Percentiles rank a stretch among this genome's conserved stretches.
Evolutionary conservation across 2,329 filamentous ascomycete species (phyloP).

Genomic region (Ophiostoma sp.): DNA sequence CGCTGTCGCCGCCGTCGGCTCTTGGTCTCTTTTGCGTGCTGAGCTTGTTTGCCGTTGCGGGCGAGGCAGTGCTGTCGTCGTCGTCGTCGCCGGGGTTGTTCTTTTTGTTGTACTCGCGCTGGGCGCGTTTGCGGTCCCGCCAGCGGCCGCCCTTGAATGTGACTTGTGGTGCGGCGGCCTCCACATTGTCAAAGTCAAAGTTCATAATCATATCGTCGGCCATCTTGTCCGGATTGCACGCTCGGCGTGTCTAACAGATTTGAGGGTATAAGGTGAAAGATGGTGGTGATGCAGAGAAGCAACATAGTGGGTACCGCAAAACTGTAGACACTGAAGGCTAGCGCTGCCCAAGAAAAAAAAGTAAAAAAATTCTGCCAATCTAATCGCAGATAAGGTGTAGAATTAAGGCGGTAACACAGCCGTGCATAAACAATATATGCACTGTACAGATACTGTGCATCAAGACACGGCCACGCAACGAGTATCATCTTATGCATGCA

Average conservation of each 20-base stretch:
- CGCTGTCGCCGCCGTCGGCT: conserved; percentile 16
- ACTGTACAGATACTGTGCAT: not conserved
- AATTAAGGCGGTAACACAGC: conserved; percentile 17
- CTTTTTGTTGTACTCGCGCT: conserved; percentile 49
- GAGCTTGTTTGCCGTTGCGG: not conserved
- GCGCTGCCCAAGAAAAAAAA: conserved; percentile 13
- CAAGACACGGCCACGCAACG: not conserved
- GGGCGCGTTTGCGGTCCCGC: conserved; percentile 79
- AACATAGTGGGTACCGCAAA: conserved; percentile 11
- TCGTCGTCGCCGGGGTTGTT: conserved; percentile 13
- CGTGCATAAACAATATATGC: not conserved
- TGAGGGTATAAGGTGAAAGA: not conserved
- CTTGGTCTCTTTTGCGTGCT: conserved; percentile 14
- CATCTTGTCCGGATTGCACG: conserved; percentile 48
- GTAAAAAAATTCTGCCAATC: conserved; percentile 21
- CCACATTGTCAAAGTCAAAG: conserved; percentile 68
- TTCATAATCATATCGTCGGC: conserved; percentile 95
- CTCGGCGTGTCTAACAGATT: not conserved
- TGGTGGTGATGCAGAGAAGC: not conserved
- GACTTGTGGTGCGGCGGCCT: conserved; percentile 52
- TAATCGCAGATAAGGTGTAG: conserved; percentile 19
- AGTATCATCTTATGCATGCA: not conserved
- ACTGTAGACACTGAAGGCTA: not conserved
- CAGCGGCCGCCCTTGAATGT: conserved; percentile 86
- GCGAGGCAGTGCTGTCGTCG: not conserved